Evolutionary conservation across 2,329 filamentous ascomycete species (phyloP).

Genomic region (Fusarium pilosicola): DNA sequence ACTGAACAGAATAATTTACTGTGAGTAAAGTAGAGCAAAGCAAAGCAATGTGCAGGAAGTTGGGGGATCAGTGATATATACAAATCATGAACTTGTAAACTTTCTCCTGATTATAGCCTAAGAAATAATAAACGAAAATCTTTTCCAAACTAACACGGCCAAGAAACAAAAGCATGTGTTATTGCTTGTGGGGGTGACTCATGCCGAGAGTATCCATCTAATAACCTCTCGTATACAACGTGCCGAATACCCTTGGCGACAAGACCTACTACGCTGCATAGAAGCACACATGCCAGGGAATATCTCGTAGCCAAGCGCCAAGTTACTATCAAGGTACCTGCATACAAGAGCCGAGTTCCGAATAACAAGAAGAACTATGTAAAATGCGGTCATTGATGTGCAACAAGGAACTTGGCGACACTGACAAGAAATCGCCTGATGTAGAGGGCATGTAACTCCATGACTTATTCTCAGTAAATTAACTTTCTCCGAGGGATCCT

Average conservation of each 20-base stretch:
- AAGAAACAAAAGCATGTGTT: neutral
- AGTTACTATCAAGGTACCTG: neutral
- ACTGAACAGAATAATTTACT: neutral
- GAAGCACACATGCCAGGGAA: neutral
- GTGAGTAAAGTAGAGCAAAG: neutral
- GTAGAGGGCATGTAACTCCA: neutral
- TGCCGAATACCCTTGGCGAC: neutral
- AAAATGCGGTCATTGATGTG: neutral
- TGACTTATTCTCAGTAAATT: neutral
- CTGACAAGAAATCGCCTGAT: neutral
- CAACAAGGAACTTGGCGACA: neutral
- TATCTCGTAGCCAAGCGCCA: neutral
- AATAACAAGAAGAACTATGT: neutral
- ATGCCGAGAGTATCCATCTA: neutral
- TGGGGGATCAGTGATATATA: neutral
- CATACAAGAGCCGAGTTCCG: neutral
- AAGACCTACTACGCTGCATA: neutral
- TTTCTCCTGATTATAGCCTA: neutral
- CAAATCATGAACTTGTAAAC: neutral
- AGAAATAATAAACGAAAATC: neutral
- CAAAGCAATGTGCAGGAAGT: neutral
- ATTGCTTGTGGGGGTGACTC: neutral
- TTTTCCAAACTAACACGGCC: neutral
- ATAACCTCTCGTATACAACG: neutral
- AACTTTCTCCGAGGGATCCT: rapidly evolving